Evolutionary conservation across 768 basidiomycete genomes (phyloP).

Genomic region (Chlorophyllum brunneum): DNA sequence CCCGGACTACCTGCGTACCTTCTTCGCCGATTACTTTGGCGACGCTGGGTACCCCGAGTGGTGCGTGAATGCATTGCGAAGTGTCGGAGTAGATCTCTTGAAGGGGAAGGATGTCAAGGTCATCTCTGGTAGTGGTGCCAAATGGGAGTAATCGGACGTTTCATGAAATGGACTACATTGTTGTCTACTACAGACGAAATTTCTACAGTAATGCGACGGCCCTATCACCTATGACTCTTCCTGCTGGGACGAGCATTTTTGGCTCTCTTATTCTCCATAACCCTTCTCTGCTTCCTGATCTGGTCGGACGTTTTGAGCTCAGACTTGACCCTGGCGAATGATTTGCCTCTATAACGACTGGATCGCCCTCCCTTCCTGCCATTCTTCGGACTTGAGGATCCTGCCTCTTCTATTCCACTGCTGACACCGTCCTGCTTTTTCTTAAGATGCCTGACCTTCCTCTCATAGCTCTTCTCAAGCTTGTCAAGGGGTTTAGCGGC

Average conservation of each 20-base stretch:
- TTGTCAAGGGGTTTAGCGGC: constrained; percentile 79
- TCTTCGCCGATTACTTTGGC: constrained; percentile 78
- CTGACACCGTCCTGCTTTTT: constrained; percentile 42
- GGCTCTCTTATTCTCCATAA: constrained; percentile 58
- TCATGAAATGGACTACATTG: constrained; percentile 13
- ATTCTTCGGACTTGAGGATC: constrained; percentile 7
- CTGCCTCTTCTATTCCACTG: constrained; percentile 6
- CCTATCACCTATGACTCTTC: constrained; percentile 41
- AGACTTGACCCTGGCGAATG: constrained; percentile 61
- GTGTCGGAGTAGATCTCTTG: constrained; percentile 81
- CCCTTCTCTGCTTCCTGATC: constrained; percentile 73
- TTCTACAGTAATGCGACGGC: constrained; percentile 1
- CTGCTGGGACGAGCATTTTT: constrained; percentile 78
- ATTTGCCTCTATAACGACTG: constrained; percentile 55
- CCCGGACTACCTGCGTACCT: constrained; percentile 70
- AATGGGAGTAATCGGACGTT: constrained; percentile 74
- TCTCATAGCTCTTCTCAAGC: constrained; percentile 66
- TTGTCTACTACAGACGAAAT: background rate
- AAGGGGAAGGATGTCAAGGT: constrained; percentile 48
- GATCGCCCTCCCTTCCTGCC: constrained; percentile 29
- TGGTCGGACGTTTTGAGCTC: constrained; percentile 88
- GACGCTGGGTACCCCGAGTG: constrained; percentile 80
- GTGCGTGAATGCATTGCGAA: constrained; percentile 81
- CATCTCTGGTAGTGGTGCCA: constrained; percentile 59
- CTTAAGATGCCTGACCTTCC: constrained; percentile 60